Percentiles rank a stretch among this genome's conserved stretches.
Evolutionary conservation across 139 green algal genomes (phyloP).

Genomic region (Chlorella sp.): DNA sequence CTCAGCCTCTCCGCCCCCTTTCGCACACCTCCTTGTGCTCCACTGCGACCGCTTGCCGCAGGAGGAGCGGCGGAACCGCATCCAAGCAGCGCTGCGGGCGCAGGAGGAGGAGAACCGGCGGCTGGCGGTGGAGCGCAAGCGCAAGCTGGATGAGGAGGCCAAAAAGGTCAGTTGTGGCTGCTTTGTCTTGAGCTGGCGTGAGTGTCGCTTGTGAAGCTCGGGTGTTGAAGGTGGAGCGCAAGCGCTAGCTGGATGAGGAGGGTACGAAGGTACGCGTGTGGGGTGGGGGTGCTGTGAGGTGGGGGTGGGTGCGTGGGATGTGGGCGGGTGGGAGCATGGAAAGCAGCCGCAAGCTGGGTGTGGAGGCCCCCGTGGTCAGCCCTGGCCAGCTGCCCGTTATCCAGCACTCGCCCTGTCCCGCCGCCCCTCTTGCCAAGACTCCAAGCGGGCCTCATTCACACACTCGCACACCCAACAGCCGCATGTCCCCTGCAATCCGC

Average conservation of each 20-base stretch:
- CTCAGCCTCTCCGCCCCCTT: background rate
- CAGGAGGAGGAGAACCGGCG: slow-evolving; percentile 55
- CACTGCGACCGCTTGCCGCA: background rate
- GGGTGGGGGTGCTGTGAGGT: too few species aligned
- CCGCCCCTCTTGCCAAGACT: background rate
- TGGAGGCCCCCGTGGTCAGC: background rate
- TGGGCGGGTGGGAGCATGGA: too few species aligned
- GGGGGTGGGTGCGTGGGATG: too few species aligned
- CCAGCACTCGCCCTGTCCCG: background rate
- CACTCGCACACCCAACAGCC: background rate
- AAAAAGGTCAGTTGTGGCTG: background rate
- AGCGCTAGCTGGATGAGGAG: background rate
- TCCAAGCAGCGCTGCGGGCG: slow-evolving; percentile 32
- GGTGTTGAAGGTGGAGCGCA: background rate
- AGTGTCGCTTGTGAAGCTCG: background rate
- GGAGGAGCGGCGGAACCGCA: slow-evolving; percentile 57
- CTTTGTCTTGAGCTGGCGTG: too few species aligned
- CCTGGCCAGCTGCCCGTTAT: background rate
- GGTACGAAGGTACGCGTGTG: too few species aligned
- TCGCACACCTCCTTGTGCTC: background rate
- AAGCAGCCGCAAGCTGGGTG: too few species aligned
- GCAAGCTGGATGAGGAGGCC: slow-evolving; percentile 25
- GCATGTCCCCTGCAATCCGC: background rate
- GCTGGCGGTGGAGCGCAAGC: slow-evolving; percentile 45
- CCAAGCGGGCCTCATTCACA: background rate